These are phyloP conservation scores for Dothideomycetes sp. DNA, from an alignment of 2,329 filamentous ascomycete species.

Conservation along the genomic window DNA sequence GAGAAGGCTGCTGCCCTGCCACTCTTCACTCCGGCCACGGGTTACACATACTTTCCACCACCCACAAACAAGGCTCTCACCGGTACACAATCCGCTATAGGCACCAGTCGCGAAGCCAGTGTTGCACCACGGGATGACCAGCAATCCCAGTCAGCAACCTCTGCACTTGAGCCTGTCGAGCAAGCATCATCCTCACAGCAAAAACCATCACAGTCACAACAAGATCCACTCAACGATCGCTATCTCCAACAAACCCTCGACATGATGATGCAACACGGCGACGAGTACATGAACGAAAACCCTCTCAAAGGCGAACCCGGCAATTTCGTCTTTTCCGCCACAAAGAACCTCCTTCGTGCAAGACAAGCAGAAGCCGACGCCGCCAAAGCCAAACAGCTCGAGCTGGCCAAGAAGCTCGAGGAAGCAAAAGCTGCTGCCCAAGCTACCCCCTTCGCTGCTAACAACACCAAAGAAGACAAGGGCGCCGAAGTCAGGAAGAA, in stretches of 20 bases:
- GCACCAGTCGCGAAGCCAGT: slow-evolving; percentile 37
- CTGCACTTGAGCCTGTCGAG: slow-evolving; percentile 2
- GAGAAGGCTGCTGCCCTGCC: slow-evolving; percentile 45
- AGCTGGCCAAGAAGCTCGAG: slow-evolving; percentile 19
- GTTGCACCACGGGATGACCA: slow-evolving; percentile 21
- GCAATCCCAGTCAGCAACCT: not conserved
- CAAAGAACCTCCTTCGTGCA: slow-evolving; percentile 34
- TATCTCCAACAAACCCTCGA: slow-evolving; percentile 33
- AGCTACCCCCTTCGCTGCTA: slow-evolving; percentile 4
- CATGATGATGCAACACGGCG: slow-evolving; percentile 39
- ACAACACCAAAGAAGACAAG: not conserved
- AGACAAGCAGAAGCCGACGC: slow-evolving; percentile 30
- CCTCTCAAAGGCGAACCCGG: slow-evolving; percentile 55
- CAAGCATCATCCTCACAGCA: not conserved
- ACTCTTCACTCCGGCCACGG: slow-evolving; percentile 49
- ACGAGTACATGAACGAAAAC: slow-evolving; percentile 57
- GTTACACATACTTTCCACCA: slow-evolving; percentile 49
- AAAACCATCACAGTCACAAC: not conserved
- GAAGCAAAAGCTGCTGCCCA: slow-evolving; percentile 27
- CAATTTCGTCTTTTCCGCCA: slow-evolving; percentile 47
- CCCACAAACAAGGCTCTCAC: slow-evolving; percentile 24
- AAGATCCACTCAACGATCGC: slow-evolving; percentile 30
- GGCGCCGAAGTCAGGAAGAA: slow-evolving; percentile 8
- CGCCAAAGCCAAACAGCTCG: slow-evolving; percentile 22
- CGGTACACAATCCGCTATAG: slow-evolving; percentile 30